A percentile compares a stretch with the other conserved stretches of the same genome.
Conservation (phyloP, 176 grass and related monocot species). For the Triticum turgidum region DNA sequence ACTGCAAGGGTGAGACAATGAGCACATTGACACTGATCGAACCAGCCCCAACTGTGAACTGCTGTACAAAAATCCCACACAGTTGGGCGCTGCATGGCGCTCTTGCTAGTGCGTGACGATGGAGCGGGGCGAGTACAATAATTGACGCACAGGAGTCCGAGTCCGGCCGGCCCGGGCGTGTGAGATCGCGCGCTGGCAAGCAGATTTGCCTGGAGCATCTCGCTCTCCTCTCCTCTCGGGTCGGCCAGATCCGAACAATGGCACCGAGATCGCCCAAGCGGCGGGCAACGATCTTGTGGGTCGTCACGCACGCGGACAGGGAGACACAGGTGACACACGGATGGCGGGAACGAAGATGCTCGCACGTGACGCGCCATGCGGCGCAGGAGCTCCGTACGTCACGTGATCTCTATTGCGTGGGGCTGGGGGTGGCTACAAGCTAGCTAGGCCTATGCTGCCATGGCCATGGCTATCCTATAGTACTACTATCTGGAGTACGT, state of each 20-base stretch:
- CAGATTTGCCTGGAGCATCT: background rate
- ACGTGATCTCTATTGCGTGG: background rate
- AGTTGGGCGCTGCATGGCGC: too few species aligned
- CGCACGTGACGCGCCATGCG: background rate
- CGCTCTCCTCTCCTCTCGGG: background rate
- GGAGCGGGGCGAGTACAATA: background rate
- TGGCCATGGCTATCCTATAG: too few species aligned
- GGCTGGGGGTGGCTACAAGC: background rate
- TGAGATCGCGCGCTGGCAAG: background rate
- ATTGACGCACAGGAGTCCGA: background rate
- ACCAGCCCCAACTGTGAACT: too few species aligned
- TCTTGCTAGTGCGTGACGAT: too few species aligned
- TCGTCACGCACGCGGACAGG: background rate
- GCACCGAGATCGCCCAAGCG: background rate
- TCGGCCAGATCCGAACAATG: background rate
- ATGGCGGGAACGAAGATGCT: too few species aligned
- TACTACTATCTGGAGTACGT: background rate
- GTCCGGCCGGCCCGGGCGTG: background rate
- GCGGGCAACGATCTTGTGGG: background rate
- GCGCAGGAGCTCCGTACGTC: background rate
- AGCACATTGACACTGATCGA: too few species aligned
- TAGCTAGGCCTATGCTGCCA: too few species aligned
- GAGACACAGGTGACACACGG: background rate
- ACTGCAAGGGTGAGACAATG: too few species aligned
- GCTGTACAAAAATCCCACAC: too few species aligned